Evolutionary conservation across 2,329 filamentous ascomycete genomes (phyloP).

Genomic region (Fusarium sterilihyphosum): DNA sequence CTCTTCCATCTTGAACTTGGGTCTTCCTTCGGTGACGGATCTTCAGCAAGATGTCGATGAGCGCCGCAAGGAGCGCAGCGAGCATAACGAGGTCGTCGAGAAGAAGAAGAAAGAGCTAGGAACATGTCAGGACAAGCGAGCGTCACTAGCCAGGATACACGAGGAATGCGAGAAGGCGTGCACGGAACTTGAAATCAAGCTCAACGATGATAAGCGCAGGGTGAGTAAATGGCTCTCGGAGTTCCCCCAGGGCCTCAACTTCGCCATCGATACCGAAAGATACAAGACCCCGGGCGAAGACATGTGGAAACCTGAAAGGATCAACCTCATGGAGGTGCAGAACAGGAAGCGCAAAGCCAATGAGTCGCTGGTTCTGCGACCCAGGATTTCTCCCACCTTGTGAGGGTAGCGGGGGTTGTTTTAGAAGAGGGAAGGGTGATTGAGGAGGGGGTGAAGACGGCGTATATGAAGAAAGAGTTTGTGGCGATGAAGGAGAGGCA

Average conservation of each 20-base stretch:
- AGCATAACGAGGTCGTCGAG: neutral
- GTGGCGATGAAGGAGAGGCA: neutral
- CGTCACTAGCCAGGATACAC: neutral
- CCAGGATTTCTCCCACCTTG: neutral
- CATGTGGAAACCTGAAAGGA: neutral
- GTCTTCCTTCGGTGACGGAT: neutral
- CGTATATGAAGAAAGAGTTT: neutral
- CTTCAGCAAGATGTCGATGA: neutral
- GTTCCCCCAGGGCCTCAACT: neutral
- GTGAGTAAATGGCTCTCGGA: neutral
- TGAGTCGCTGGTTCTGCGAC: neutral
- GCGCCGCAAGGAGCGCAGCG: neutral
- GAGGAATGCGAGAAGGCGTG: neutral
- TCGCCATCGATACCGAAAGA: neutral
- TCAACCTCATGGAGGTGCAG: neutral
- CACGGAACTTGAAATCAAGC: neutral
- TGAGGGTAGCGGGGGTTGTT: neutral
- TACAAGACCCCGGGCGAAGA: neutral
- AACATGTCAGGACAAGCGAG: too few species aligned
- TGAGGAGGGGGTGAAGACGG: neutral
- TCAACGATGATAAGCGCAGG: neutral
- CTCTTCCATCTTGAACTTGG: neutral
- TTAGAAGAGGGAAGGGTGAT: neutral
- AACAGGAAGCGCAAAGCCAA: neutral
- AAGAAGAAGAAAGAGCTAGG: neutral